These are phyloP conservation scores for Trichosanthes cucumerina DNA, from an alignment of 306 rosid genomes.

Conservation along the genomic window DNA sequence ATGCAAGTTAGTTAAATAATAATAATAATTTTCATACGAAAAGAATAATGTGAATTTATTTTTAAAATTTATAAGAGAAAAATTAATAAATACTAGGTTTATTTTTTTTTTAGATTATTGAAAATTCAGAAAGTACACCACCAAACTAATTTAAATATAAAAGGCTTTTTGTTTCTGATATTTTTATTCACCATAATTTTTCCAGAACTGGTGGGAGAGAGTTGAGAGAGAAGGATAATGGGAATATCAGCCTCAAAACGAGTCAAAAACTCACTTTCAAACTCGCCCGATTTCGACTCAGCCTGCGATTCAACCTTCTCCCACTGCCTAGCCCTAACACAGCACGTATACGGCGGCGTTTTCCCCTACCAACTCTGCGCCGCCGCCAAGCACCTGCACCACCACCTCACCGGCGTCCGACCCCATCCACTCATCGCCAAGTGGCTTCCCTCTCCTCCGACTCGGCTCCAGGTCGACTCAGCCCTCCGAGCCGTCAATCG, in stretches of 20 bases:
- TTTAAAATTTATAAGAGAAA: no score
- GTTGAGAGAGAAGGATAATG: slow-evolving; percentile 17
- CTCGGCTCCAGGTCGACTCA: slow-evolving; percentile 48
- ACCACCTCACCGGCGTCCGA: slow-evolving; percentile 17
- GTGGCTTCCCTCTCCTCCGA: slow-evolving; percentile 57
- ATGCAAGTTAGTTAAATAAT: no score
- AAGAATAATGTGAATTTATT: no score
- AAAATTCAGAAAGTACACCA: no score
- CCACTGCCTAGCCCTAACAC: slow-evolving; percentile 52
- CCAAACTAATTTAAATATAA: neutral
- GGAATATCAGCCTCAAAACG: slow-evolving; percentile 59
- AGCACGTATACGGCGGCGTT: slow-evolving; percentile 51
- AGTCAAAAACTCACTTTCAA: slow-evolving; percentile 26
- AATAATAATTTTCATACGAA: no score
- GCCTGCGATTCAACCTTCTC: slow-evolving; percentile 51
- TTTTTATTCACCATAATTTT: no score
- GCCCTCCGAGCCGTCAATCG: slow-evolving; percentile 34
- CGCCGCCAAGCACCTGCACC: slow-evolving; percentile 59
- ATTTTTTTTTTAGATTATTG: no score
- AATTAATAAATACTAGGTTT: no score
- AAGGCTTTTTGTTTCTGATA: neutral
- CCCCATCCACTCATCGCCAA: slow-evolving; percentile 37
- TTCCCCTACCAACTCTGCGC: slow-evolving; percentile 62
- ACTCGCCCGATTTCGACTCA: slow-evolving; percentile 45
- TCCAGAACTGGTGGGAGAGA: neutral